Percentiles rank a stretch among this genome's conserved stretches.
phyloP scores from a whole-genome alignment of 805 yeast species.

The Torulaspora delbrueckii region DNA sequence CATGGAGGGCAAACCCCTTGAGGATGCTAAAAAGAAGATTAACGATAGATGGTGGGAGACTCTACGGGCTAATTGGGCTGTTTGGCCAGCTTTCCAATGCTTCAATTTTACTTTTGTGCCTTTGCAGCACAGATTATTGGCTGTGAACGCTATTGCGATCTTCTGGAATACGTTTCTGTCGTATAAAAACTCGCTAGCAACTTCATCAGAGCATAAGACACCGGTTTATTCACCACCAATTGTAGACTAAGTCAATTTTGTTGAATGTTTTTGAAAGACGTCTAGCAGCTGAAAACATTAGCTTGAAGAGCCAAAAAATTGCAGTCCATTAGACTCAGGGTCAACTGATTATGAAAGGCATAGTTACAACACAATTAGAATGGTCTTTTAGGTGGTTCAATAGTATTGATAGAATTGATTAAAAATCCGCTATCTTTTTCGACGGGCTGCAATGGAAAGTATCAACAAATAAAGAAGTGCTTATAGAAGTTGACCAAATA shows the following conservation, averaged over 20 bases:
- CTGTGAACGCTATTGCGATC: slow-evolving; percentile 67
- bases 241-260: slow-evolving; percentile 30
- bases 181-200: slow-evolving; percentile 44
- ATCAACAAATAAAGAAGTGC: not conserved
- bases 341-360: not conserved
- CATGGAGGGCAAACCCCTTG: slow-evolving; percentile 50
- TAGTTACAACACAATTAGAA: not conserved
- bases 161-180: slow-evolving; percentile 84
- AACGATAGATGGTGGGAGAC: slow-evolving; percentile 59
- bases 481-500: not conserved
- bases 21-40: slow-evolving; percentile 42
- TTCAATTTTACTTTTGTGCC: slow-evolving; percentile 76
- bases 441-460: not conserved
- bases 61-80: slow-evolving; percentile 66
- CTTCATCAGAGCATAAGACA: slow-evolving; percentile 14
- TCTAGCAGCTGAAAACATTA: not conserved
- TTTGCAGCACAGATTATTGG: slow-evolving; percentile 57
- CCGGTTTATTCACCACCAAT: slow-evolving; percentile 40
- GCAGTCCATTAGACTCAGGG: not conserved
- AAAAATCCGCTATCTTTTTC: not conserved
- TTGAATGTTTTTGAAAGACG: not conserved
- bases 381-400: not conserved
- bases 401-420: not conserved
- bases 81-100: slow-evolving; percentile 88
- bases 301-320: not conserved